Percentiles rank a stretch among this genome's conserved stretches.
Conservation (phyloP, 208 protist genomes). For the Crithidia fasciculata region DNA sequence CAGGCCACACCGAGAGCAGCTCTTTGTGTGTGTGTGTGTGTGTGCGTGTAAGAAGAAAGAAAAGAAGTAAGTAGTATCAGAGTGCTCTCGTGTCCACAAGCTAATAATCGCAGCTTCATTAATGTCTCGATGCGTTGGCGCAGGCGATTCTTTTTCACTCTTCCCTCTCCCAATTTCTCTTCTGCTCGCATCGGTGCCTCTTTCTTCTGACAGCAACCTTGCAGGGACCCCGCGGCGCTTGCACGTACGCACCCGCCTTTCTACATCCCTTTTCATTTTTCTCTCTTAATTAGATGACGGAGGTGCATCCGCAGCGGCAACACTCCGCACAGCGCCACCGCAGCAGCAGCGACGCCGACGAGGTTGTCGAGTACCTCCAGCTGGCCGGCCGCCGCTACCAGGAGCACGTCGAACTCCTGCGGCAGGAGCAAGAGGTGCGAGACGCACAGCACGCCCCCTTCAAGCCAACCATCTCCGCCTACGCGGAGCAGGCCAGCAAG, state of each 20-base stretch:
- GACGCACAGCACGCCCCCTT: conserved; percentile 55
- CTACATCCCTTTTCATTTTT: background rate
- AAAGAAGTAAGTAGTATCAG: background rate
- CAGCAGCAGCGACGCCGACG: conserved; percentile 17
- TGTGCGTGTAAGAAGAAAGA: background rate
- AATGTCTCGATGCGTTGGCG: too few relatives aligned
- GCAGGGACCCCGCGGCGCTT: too few relatives aligned
- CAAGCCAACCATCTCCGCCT: conserved; percentile 50
- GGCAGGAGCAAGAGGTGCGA: conserved; percentile 44
- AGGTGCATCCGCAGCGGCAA: background rate
- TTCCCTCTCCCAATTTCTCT: background rate
- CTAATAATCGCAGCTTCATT: background rate
- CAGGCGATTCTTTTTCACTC: background rate
- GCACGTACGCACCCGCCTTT: background rate
- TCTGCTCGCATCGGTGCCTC: background rate
- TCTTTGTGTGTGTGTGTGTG: too few relatives aligned
- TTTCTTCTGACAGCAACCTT: too few relatives aligned
- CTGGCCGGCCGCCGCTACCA: conserved; percentile 60
- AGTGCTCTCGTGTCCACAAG: background rate
- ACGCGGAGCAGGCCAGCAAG: conserved; percentile 45
- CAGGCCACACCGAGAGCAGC: too few relatives aligned
- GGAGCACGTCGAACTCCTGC: conserved; percentile 71
- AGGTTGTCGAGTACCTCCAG: conserved; percentile 76
- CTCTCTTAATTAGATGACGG: conserved; percentile 5
- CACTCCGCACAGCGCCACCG: background rate